Evolutionary conservation across 257 asterid genomes (phyloP).

Genomic region (Solanum rostratum): DNA sequence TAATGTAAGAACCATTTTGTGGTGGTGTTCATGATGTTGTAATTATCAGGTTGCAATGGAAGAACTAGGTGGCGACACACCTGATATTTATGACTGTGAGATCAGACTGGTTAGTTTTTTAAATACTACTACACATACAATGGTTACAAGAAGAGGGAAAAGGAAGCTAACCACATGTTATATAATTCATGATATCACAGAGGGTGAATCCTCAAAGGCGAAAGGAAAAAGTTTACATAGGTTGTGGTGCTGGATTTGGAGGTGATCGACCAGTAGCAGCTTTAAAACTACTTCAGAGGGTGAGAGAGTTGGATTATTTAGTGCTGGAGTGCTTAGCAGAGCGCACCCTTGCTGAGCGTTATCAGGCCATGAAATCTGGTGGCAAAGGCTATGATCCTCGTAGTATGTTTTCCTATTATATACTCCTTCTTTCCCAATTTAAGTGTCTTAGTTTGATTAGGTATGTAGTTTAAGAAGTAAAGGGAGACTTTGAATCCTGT

Average conservation of each 20-base stretch:
- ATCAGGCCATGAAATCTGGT: slow-evolving; percentile 42
- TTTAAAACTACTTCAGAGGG: slow-evolving; percentile 71
- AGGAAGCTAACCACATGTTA: neutral
- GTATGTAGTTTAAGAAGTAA: too few relatives aligned
- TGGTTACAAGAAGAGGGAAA: neutral
- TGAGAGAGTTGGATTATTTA: slow-evolving; percentile 61
- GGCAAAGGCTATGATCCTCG: slow-evolving; percentile 94
- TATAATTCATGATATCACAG: slow-evolving; percentile 22
- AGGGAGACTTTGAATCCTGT: too few relatives aligned
- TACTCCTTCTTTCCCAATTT: too few relatives aligned
- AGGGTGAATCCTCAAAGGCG: slow-evolving; percentile 57
- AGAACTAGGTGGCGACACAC: slow-evolving; percentile 9
- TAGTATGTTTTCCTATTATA: slow-evolving; percentile 31
- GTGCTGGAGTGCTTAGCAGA: slow-evolving; percentile 97
- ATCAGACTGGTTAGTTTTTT: slow-evolving; percentile 43
- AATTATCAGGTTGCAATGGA: slow-evolving; percentile 25
- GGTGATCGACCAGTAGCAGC: slow-evolving; percentile 95
- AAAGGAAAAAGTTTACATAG: slow-evolving; percentile 62
- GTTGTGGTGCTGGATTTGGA: slow-evolving; percentile 98
- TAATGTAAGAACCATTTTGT: neutral
- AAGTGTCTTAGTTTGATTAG: too few relatives aligned
- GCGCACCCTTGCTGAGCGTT: slow-evolving; percentile 96
- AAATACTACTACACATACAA: neutral
- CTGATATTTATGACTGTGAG: slow-evolving; percentile 45
- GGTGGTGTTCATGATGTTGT: neutral